Percentiles rank a stretch among this genome's conserved stretches.
These are phyloP conservation scores for Thermoascus crustaceus DNA, from an alignment of 2,329 filamentous ascomycete species.

Conservation along the genomic window DNA sequence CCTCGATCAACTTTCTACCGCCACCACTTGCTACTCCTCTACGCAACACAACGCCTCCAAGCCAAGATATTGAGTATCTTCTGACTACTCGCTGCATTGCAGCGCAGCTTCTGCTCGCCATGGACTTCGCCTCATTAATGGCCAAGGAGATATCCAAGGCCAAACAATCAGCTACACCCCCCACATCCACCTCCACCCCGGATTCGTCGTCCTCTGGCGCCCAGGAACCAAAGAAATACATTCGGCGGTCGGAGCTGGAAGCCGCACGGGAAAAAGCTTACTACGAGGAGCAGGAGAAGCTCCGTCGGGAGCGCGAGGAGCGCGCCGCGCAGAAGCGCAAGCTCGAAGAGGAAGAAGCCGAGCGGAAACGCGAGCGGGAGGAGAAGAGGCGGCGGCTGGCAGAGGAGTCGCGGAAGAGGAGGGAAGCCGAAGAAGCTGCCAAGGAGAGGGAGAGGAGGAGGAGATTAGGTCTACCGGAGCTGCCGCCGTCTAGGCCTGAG, in stretches of 20 bases:
- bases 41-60: no score
- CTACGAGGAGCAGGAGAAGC: slow-evolving; percentile 66
- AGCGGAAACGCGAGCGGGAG: slow-evolving; percentile 60
- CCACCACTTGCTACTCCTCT: no score
- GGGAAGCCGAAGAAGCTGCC: slow-evolving; percentile 64
- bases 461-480: slow-evolving; percentile 70
- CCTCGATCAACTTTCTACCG: no score
- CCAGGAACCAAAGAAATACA: slow-evolving; percentile 77
- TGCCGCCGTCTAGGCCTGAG: slow-evolving; percentile 44
- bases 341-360: slow-evolving; percentile 73
- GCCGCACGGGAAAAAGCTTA: slow-evolving; percentile 73
- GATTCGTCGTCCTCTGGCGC: no score
- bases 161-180: slow-evolving; percentile 44
- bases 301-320: slow-evolving; percentile 63
- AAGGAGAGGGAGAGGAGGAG: slow-evolving; percentile 67
- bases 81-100: slow-evolving; percentile 1
- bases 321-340: slow-evolving; percentile 73
- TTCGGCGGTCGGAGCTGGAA: slow-evolving; percentile 79
- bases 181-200: slow-evolving; percentile 18
- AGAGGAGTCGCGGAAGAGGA: slow-evolving; percentile 63
- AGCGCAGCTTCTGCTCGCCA: slow-evolving; percentile 36
- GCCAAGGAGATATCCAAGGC: slow-evolving; percentile 82
- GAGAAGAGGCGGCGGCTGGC: slow-evolving; percentile 76
- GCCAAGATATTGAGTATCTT: no score
- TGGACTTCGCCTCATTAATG: slow-evolving; percentile 97